Percentiles rank a stretch among this genome's conserved stretches.
These are phyloP conservation scores for Pseudogymnoascus sp. DNA, from an alignment of 2,329 filamentous ascomycete genomes.

Conservation along the genomic window DNA sequence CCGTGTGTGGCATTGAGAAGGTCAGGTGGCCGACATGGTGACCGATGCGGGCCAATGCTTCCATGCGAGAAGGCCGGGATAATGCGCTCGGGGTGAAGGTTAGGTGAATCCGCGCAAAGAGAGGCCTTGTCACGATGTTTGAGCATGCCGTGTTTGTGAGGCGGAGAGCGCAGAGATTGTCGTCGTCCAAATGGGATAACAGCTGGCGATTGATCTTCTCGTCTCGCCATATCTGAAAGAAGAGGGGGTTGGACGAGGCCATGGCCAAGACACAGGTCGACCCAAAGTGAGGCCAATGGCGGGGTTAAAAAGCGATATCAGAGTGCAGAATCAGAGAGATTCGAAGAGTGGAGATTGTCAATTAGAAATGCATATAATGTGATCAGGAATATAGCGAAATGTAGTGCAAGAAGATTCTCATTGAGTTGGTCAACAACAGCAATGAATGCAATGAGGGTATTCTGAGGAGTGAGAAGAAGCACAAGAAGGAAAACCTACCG, in stretches of 20 bases:
- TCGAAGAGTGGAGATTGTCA: conserved; percentile 1
- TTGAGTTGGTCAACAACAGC: conserved; percentile 12
- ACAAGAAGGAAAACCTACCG: conserved; percentile 6
- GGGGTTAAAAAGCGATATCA: neutral
- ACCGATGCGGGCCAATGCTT: conserved; percentile 71
- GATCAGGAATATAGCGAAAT: neutral
- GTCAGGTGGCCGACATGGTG: conserved; percentile 71
- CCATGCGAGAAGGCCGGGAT: conserved; percentile 64
- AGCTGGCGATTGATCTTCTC: conserved; percentile 25
- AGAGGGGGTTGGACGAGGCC: conserved; percentile 27
- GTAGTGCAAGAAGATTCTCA: neutral
- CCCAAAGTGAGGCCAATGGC: conserved; percentile 5
- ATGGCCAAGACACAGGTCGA: conserved; percentile 21
- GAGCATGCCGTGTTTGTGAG: conserved; percentile 65
- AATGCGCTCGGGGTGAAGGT: conserved; percentile 71
- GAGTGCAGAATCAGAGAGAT: neutral
- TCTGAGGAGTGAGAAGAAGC: neutral
- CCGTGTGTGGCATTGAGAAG: conserved; percentile 69
- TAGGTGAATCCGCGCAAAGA: conserved; percentile 64
- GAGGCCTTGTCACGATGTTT: conserved; percentile 59
- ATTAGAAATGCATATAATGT: conserved; percentile 5
- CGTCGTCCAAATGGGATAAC: conserved; percentile 27
- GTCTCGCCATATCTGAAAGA: conserved; percentile 30
- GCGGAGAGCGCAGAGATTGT: conserved; percentile 51
- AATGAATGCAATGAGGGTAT: neutral